Evolutionary conservation across 345 rosid species (phyloP), one percentile per base, ranked within the genome.

Genomic region (Cardamine chenopodiifolia): DNA sequence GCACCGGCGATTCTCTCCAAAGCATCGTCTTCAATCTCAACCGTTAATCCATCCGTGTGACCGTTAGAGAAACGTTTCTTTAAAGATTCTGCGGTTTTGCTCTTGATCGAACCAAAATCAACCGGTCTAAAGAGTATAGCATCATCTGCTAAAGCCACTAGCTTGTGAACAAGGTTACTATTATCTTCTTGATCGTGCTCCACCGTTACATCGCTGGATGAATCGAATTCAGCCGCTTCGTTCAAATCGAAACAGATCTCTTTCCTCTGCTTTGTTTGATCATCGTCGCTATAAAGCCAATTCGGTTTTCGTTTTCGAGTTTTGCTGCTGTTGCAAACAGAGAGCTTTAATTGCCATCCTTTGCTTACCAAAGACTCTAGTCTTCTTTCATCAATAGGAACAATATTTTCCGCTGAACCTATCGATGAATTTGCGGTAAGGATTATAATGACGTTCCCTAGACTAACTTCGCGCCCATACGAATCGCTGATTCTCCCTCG

Each of bases 391-490:
- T 89, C 91, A 2, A 87, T 74, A 11, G 86, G 44, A 58, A 78
- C 80, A 57, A 80, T 59, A 63, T 81, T 75, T 40, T 85, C 86
- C 0, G 87, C 86, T 61, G 79, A 72, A 18, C 81, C 54, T 2
- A 34, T 66, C 56, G 83, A 72, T 82, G 93, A 85, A 55, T 76
- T 84, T 28, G 86, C 85, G 1, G 98, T 89, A 25, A 95, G 92
- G 74, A 95, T 88, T 64, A 95, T 82, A 45, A 90, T 95, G 20
- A 92, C 93, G 19, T 87, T 92, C 26, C 97, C 94, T 14, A 95
- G 87, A 81, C 96, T 95, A 76, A 90, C 86, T 78, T 95, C 99
- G 2, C 99, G 90, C 59, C 97, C 98, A 70, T 92, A 81, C 37
- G 99, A 89, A 84, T 95, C 97, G 14, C 87, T 63, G 71, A 95